Base-by-base conservation (phyloP, 495 filamentous ascomycete genomes). In the Acidiella bohemica region DNA sequence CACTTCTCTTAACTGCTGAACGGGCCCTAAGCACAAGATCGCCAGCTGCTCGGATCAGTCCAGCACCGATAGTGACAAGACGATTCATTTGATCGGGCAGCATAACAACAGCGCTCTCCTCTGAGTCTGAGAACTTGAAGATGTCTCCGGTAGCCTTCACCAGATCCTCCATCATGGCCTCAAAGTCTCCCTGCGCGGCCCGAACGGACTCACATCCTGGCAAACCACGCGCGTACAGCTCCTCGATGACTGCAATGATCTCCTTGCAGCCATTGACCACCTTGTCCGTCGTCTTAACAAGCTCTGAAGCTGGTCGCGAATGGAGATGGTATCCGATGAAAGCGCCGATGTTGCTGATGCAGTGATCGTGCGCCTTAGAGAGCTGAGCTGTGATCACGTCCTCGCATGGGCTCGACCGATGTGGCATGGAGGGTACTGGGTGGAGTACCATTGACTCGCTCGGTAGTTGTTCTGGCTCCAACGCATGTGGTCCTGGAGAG, bases 1-100 rank as follows among this genome's bases (percentile, higher is more conserved):
- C 53, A 99, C 93, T 59, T 99, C 90, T 17, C 90, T 92, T 46
- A 90, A 84, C 34, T 79, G 68, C 60, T 93, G 85, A 42, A 99
- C 78, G n/a, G 18, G 86, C 78, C 58, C 85, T 86, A 4, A 78
- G 76, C 16, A 92, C 76, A 56, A 90, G 95, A 50, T 93, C 87
- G 12, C 87, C 87, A 36, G 85, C 84, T 23, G 81, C 77, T 41
- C 84, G 76, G 26, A 96, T 87, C 60, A 90, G 96, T 32, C 76
- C 76, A 5, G 85, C 95, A 25, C 90, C 88, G 13, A 85, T 81
- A 20, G 69, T 68, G 23, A 90, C 71, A 39, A 95, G 67, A 12
- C 76, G 72, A 47, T 75, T 78, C 29, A 83, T 83, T 46, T 88
- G 81, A 36, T 85, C 76, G 0, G 80, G 80, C 60, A 92, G 72